These are phyloP conservation scores for Penicillium psychrosexuale DNA, from an alignment of 2,329 filamentous ascomycete species.

Conservation along the genomic window DNA sequence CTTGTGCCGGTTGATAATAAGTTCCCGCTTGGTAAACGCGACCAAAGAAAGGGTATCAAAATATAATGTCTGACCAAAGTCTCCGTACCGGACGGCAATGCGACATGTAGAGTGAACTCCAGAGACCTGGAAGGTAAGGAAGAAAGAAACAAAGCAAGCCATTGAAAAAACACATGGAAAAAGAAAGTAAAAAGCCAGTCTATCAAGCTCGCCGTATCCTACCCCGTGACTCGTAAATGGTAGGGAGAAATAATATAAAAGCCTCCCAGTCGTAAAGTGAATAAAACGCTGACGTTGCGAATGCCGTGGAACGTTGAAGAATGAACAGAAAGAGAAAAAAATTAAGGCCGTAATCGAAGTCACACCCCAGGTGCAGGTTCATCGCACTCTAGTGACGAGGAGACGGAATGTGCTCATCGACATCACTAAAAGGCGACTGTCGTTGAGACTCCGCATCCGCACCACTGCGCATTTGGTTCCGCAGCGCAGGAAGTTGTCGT, in stretches of 20 bases:
- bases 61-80: slow-evolving; percentile 20
- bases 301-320: slow-evolving; percentile 17
- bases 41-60: slow-evolving; percentile 33
- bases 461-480: slow-evolving; percentile 43
- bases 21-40: slow-evolving; percentile 17
- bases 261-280: slow-evolving; percentile 20
- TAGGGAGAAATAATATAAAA: slow-evolving; percentile 2
- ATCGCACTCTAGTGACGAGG: slow-evolving; percentile 23
- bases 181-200: slow-evolving; percentile 19
- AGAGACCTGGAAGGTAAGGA: slow-evolving; percentile 4
- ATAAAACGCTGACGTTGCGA: slow-evolving; percentile 19
- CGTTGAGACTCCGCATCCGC: slow-evolving; percentile 31
- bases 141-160: background rate
- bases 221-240: slow-evolving; percentile 20
- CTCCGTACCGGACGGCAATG: slow-evolving; percentile 17
- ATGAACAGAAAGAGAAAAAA: slow-evolving; percentile 3
- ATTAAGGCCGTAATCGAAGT: slow-evolving; percentile 10
- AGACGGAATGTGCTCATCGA: slow-evolving; percentile 31
- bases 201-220: slow-evolving; percentile 19
- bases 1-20: slow-evolving; percentile 5
- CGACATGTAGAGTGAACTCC: background rate
- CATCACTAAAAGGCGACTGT: slow-evolving; percentile 37
- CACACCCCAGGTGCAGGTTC: background rate
- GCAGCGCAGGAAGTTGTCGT: slow-evolving; percentile 47
- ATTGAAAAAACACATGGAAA: background rate